Conservation (phyloP, 768 basidiomycete genomes). For the Daedalea quercina region DNA sequence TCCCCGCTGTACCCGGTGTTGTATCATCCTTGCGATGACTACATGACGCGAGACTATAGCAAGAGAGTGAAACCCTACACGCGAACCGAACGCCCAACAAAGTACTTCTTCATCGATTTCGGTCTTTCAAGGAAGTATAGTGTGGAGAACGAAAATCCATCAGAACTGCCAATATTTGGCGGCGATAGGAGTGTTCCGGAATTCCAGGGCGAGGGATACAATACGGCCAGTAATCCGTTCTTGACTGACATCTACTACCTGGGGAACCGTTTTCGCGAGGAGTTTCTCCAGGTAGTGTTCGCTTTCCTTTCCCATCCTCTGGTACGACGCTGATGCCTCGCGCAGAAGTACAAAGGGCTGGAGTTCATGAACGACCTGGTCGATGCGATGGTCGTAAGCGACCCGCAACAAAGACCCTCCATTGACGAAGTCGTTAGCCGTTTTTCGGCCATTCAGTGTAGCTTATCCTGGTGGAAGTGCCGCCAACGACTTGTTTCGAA, state of each 20-base stretch:
- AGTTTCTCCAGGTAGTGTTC: conserved; percentile 7
- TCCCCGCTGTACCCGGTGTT: conserved; percentile 11
- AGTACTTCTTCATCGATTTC: conserved; percentile 22
- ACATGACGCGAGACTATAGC: neutral
- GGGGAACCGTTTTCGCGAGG: conserved; percentile 13
- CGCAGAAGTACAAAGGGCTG: conserved; percentile 15
- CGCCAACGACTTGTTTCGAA: conserved; percentile 6
- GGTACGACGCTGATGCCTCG: neutral
- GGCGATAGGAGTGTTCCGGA: conserved; percentile 17
- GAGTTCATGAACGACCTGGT: conserved; percentile 21
- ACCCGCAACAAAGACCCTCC: conserved; percentile 20
- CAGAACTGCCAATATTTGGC: conserved; percentile 6
- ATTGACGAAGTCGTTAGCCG: conserved; percentile 9
- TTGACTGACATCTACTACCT: conserved; percentile 18
- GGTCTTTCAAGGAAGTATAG: conserved; percentile 7
- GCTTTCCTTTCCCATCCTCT: neutral
- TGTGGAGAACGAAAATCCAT: conserved; percentile 5
- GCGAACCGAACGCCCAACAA: conserved; percentile 16
- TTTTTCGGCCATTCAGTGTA: conserved; percentile 5
- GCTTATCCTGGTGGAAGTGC: conserved; percentile 3
- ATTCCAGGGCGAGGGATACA: conserved; percentile 1
- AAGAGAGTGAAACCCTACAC: conserved; percentile 1
- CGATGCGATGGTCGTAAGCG: conserved; percentile 15
- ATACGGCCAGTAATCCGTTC: conserved; percentile 13
- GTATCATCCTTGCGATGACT: conserved; percentile 7